Percentiles rank a stretch among this genome's conserved stretches.
Conservation (phyloP, 768 basidiomycete species). For the Boletus coccyginus region DNA sequence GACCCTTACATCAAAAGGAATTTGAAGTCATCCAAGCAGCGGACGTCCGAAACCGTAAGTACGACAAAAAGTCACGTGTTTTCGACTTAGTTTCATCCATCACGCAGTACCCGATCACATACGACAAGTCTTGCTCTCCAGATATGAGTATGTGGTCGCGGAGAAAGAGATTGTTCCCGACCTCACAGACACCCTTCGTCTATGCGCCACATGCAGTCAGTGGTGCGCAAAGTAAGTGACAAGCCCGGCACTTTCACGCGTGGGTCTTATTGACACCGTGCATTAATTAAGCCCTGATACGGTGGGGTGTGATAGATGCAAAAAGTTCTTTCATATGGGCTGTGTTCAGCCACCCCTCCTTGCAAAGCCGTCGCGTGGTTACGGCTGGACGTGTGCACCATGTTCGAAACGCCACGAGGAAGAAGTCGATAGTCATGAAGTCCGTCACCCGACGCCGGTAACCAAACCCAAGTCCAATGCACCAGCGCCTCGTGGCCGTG, state of each 20-base stretch:
- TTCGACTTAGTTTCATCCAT: slow-evolving; percentile 10
- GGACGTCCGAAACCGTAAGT: slow-evolving; percentile 85
- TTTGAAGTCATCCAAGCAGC: slow-evolving; percentile 91
- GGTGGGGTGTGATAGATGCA: slow-evolving; percentile 89
- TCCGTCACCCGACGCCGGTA: slow-evolving; percentile 54
- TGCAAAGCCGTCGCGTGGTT: slow-evolving; percentile 92
- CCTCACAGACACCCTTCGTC: slow-evolving; percentile 80
- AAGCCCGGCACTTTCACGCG: slow-evolving; percentile 9
- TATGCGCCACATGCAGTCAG: slow-evolving; percentile 79
- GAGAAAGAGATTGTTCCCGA: slow-evolving; percentile 93
- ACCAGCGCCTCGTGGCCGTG: slow-evolving; percentile 68
- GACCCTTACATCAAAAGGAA: slow-evolving; percentile 97
- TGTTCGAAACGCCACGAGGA: slow-evolving; percentile 88
- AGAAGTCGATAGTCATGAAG: slow-evolving; percentile 74
- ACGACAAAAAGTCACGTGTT: slow-evolving; percentile 21
- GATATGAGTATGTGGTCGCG: slow-evolving; percentile 94
- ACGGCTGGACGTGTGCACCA: slow-evolving; percentile 96
- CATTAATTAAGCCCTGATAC: slow-evolving; percentile 62
- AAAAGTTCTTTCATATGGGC: slow-evolving; percentile 90
- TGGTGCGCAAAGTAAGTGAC: slow-evolving; percentile 84
- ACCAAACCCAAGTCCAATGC: slow-evolving; percentile 67
- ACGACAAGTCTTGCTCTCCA: slow-evolving; percentile 66
- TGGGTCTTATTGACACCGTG: slow-evolving; percentile 23
- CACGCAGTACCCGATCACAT: slow-evolving; percentile 78
- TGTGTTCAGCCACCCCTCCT: slow-evolving; percentile 90